Evolutionary conservation across 2,329 filamentous ascomycete species (phyloP), one percentile per base, ranked within the genome.

Genomic region (Exophiala lecanii-corni): DNA sequence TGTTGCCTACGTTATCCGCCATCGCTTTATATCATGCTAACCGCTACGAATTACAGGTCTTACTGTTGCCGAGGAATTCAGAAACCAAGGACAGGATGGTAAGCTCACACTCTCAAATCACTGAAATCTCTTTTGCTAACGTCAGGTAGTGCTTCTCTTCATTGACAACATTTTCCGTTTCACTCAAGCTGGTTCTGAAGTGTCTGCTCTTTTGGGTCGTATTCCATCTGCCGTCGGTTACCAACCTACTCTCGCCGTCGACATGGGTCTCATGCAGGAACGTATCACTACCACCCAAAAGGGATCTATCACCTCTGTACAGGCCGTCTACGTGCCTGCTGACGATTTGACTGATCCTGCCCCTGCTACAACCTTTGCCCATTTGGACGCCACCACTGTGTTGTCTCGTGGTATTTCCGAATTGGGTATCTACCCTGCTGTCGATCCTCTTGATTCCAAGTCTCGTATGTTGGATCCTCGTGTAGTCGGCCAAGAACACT

Each of bases 161-260:
- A 97, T 97, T 72, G 92, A 98, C 85, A 98, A 98, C 82, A 97
- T 98, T 76, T 97, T 96, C 88, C 86, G 92, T 67, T 97, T 97
- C 82, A 96, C 91, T 58, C 91, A 97, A 78, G 92, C 92, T 71
- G 92, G 92, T 89, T 97, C 92, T 65, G 92, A 98, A 78, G 92
- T 98, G 82, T 97, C 91, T 78, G 92, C 92, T 66, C 82, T 98
- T 69, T 81, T 98, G 58, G 92, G 92, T 79, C 91, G 92, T 89
- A 98, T 98, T 65, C 92, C 92, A 74, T 98, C 92, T 79, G 92
- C 92, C 70, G 92, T 98, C 85, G 92, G 92, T 84, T 98, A 98
- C 82, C 92, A 96, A 75, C 89, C 89, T 68, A 96, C 89, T 62
- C 87, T 96, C 65, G 89, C 89, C 75, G 86, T 95, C 73, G 89